Conservation (phyloP, 352 stramenopile species). For the Blastocystis hominis region DNA sequence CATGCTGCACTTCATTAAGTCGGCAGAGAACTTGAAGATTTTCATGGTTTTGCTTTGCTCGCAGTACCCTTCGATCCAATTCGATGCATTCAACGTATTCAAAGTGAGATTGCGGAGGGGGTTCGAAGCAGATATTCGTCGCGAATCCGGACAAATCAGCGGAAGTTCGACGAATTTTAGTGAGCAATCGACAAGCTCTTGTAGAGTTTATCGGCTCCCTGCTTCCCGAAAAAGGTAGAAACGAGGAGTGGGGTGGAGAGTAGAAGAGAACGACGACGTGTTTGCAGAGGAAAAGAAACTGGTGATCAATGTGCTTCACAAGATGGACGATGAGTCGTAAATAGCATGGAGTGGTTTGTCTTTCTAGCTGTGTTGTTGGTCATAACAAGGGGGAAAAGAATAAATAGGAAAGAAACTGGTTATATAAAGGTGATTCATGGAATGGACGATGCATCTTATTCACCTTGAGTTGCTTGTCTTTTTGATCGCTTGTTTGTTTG, state of each 20-base stretch:
- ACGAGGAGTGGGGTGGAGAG: not conserved
- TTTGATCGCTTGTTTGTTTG: no score
- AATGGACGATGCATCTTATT: no score
- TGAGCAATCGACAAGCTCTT: not conserved
- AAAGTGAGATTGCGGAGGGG: not conserved
- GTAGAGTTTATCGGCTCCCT: slow-evolving; percentile 24
- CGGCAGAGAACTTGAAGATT: slow-evolving; percentile 39
- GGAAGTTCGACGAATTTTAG: not conserved
- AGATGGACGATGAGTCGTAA: not conserved
- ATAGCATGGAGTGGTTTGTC: not conserved
- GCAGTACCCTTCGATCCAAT: slow-evolving; percentile 35
- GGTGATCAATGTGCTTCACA: slow-evolving; percentile 7
- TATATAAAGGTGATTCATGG: no score
- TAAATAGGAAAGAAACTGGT: no score
- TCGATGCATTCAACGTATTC: slow-evolving; percentile 54
- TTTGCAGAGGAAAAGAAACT: slow-evolving; percentile 33
- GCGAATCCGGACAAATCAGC: slow-evolving; percentile 50
- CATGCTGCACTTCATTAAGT: slow-evolving; percentile 16
- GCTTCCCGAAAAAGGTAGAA: not conserved
- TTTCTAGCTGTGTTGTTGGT: no score
- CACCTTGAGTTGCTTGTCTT: no score
- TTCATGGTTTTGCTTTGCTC: slow-evolving; percentile 49
- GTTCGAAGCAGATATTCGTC: slow-evolving; percentile 31
- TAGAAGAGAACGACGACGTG: slow-evolving; percentile 13
- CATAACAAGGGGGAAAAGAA: no score